A percentile compares a stretch with the other conserved stretches of the same genome.
Evolutionary conservation across 208 protist species (phyloP).

Genomic region (Trypanosoma cruzi): DNA sequence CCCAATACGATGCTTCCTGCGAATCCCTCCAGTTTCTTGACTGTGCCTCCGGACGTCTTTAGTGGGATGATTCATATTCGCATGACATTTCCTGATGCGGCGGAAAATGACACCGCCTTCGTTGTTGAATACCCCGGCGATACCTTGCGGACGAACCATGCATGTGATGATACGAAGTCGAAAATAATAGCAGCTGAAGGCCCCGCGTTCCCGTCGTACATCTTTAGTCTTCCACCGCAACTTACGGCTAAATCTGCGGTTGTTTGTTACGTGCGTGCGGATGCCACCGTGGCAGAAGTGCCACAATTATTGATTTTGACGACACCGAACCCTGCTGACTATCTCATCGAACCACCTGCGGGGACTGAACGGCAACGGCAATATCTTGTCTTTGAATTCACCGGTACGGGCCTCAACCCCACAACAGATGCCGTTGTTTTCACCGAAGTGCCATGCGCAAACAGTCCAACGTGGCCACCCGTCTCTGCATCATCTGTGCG

Average conservation of each 20-base stretch:
- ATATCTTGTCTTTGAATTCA: slow-evolving; percentile 75
- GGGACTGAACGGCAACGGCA: slow-evolving; percentile 46
- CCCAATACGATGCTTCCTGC: slow-evolving; percentile 33
- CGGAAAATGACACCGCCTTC: slow-evolving; percentile 69
- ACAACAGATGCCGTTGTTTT: slow-evolving; percentile 63
- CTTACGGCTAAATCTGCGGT: slow-evolving; percentile 38
- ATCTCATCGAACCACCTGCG: slow-evolving; percentile 49
- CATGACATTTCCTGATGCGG: slow-evolving; percentile 56
- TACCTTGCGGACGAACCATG: slow-evolving; percentile 54
- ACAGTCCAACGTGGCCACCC: slow-evolving; percentile 15
- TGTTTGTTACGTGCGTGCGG: slow-evolving; percentile 73
- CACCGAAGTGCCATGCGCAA: slow-evolving; percentile 54
- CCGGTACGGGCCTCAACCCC: slow-evolving; percentile 47
- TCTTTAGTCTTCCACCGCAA: slow-evolving; percentile 51
- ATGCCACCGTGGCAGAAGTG: slow-evolving; percentile 84
- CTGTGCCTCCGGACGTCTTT: slow-evolving; percentile 40
- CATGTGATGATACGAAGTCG: slow-evolving; percentile 61
- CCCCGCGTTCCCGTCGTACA: slow-evolving; percentile 56
- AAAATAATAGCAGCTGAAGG: slow-evolving; percentile 31
- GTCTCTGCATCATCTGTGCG: slow-evolving; percentile 35
- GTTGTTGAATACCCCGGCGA: slow-evolving; percentile 54
- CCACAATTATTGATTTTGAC: slow-evolving; percentile 66
- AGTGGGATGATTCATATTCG: slow-evolving; percentile 33
- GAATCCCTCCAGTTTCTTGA: slow-evolving; percentile 59
- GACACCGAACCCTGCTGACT: slow-evolving; percentile 65